Percentiles rank a stretch among this genome's conserved stretches.
phyloP scores from a whole-genome alignment of 371 early-diverging fungal genomes.

The Chytridiales sp. region DNA sequence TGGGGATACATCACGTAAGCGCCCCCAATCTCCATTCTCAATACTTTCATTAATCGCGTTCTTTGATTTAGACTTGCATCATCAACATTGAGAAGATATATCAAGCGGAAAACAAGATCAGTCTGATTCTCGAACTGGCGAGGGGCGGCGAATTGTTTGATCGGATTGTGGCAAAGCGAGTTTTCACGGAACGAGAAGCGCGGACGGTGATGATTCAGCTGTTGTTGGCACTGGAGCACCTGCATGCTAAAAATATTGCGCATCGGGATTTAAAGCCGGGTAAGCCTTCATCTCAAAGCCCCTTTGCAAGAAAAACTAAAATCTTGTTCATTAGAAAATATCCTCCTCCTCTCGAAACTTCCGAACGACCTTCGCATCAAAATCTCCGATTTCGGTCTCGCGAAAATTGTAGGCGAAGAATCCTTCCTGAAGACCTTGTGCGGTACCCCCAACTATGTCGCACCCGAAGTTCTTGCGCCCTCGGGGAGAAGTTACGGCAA shows the following conservation, averaged over 20 bases:
- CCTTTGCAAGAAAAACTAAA: neutral
- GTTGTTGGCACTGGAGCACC: constrained; percentile 67
- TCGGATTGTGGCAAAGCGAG: constrained; percentile 17
- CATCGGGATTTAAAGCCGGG: constrained; percentile 77
- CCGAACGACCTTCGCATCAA: constrained; percentile 33
- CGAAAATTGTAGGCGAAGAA: constrained; percentile 38
- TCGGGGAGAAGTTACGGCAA: constrained; percentile 31
- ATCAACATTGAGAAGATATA: constrained; percentile 63
- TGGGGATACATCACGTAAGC: constrained; percentile 69
- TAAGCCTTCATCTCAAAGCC: neutral
- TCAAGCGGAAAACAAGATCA: constrained; percentile 59
- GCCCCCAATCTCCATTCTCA: neutral
- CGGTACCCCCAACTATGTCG: constrained; percentile 60
- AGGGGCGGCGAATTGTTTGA: constrained; percentile 39
- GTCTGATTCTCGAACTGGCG: constrained; percentile 54
- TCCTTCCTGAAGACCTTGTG: constrained; percentile 37
- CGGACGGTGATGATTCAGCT: constrained; percentile 58
- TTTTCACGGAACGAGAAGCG: constrained; percentile 32
- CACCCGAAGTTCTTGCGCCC: constrained; percentile 51
- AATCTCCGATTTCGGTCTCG: constrained; percentile 46
- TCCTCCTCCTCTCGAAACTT: constrained; percentile 30
- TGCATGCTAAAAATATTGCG: constrained; percentile 72
- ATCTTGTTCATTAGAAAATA: constrained; percentile 43
- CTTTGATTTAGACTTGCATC: constrained; percentile 47
- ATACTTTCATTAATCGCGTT: neutral